Percentiles rank a stretch among this genome's conserved stretches.
Evolutionary conservation across 805 yeast genomes (phyloP).

Genomic region (Pichia cephalocereana): DNA sequence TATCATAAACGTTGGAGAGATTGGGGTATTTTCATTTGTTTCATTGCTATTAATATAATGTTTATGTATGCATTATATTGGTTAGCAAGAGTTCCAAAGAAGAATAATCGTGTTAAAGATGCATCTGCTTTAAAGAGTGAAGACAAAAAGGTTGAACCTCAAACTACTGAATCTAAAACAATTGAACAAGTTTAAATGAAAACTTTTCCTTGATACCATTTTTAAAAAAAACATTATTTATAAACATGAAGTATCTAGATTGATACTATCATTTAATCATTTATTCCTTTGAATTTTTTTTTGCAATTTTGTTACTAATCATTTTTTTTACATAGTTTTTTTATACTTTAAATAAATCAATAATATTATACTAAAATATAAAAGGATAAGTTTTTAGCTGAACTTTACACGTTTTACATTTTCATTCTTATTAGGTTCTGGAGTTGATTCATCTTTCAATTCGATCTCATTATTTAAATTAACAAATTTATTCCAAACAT

Average conservation of each 20-base stretch:
- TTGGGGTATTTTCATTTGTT: conserved; percentile 46
- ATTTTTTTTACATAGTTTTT: not conserved
- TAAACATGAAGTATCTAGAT: too few relatives aligned
- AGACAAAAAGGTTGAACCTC: conserved; percentile 1
- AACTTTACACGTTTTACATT: conserved; percentile 1
- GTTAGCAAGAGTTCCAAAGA: conserved; percentile 71
- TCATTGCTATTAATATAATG: conserved; percentile 33
- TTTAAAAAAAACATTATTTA: not conserved
- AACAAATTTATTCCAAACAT: conserved; percentile 1
- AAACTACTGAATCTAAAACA: not conserved
- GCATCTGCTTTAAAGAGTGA: conserved; percentile 15
- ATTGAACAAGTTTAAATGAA: not conserved
- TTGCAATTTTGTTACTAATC: not conserved
- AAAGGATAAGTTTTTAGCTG: not conserved
- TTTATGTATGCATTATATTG: conserved; percentile 34
- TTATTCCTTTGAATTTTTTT: not conserved
- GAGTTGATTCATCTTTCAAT: too few relatives aligned
- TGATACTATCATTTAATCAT: not conserved
- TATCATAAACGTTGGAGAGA: conserved; percentile 52
- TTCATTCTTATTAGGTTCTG: not conserved
- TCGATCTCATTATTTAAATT: not conserved
- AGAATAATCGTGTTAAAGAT: conserved; percentile 26
- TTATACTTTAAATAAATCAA: not conserved
- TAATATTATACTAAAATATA: not conserved
- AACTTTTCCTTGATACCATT: too few relatives aligned